Evolutionary conservation across 2,329 filamentous ascomycete genomes (phyloP), one percentile per base, ranked within the genome.

Genomic region (Diaporthe vexans): DNA sequence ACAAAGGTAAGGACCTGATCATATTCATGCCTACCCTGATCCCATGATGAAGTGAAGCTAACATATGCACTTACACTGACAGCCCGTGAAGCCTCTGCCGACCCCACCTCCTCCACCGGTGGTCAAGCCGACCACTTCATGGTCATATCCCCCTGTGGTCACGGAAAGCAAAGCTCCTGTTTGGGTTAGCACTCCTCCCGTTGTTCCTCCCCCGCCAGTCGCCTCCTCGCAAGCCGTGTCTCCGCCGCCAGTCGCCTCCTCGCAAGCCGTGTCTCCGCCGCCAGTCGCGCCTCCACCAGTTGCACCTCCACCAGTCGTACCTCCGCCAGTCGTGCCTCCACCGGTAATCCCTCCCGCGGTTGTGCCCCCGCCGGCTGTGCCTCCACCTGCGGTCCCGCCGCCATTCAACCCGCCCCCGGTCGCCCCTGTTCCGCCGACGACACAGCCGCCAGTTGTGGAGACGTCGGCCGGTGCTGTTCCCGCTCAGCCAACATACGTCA

Each of bases 401-500:
- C 63, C 63, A 2, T 13, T 11, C 0, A 9, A 10, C 2, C n/a
- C 46, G 1, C 58, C 37, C 8, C 40, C 59, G 24, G 59, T 26
- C 6, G 33, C 33, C 7, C 13, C 33, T 4, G 10, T 21, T 7
- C 48, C 63, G 9, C 29, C 29, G 29, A 33, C 29, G 29, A 33
- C 29, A 4, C 29, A 33, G 29, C 29, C 29, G 29, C 63, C 63
- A 15, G 6, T 29, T 11, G 19, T 48, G 0, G 63, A 8, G 7
- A 68, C 48, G 46, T 24, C 29, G n/a, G 37, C 19, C 15, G n/a
- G n/a, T 21, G 11, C 63, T 26, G 33, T 24, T 1, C 15, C 63
- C 13, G 24, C 40, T n/a, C 59, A n/a, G 59, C 59, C 59, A 13
- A 68, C 63, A 0, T 68, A 52, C 51, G 63, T 54, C 9, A 48